Conservation (phyloP, 441 rosid genomes). For the Adansonia rubrostipa region DNA sequence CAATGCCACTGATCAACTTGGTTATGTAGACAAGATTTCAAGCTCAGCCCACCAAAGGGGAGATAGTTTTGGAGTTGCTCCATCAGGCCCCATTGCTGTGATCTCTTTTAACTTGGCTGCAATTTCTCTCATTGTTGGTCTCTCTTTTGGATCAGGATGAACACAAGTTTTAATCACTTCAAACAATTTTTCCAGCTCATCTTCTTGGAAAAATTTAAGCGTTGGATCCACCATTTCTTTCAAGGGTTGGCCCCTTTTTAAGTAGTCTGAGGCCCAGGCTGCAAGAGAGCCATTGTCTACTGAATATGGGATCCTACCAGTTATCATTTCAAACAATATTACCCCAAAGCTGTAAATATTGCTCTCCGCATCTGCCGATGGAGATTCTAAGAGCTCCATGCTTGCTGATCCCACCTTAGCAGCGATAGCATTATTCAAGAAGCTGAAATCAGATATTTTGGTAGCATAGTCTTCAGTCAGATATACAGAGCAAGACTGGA, state of each 20-base stretch:
- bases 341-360: conserved; percentile 72
- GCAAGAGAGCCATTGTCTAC: conserved; percentile 44
- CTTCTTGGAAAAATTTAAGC: conserved; percentile 56
- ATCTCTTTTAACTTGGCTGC: conserved; percentile 63
- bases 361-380: conserved; percentile 45
- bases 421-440: conserved; percentile 51
- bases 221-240: conserved; percentile 71
- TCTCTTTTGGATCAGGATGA: conserved; percentile 56
- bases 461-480: conserved; percentile 92
- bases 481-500: conserved; percentile 72
- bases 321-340: conserved; percentile 69
- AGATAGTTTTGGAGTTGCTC: conserved; percentile 75
- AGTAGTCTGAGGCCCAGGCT: conserved; percentile 45
- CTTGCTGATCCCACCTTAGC: conserved; percentile 47
- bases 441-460: conserved; percentile 79
- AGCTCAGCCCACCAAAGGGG: conserved; percentile 98
- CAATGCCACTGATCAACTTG: conserved; percentile 39
- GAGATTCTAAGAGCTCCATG: conserved; percentile 47
- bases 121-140: conserved; percentile 67
- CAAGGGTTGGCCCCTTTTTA: conserved; percentile 38
- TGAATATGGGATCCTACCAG: conserved; percentile 62
- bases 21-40: conserved; percentile 71
- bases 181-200: conserved; percentile 53
- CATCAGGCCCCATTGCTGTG: conserved; percentile 70
- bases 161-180: conserved; percentile 68